Conservation (phyloP, 768 basidiomycete genomes). For the Melanogaster broomeanus region DNA sequence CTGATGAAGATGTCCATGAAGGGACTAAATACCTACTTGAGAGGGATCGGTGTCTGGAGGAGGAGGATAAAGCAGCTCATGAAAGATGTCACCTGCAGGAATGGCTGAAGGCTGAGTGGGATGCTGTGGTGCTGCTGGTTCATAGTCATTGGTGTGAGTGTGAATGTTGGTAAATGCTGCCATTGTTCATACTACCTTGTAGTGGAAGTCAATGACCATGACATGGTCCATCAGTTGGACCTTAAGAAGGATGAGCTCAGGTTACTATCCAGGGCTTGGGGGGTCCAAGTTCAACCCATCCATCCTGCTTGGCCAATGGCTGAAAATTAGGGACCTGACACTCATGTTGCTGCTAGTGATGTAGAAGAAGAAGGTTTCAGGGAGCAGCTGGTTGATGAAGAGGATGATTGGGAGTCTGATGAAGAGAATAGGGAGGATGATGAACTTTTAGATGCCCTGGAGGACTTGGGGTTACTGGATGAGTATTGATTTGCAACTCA, state of each 20-base stretch:
- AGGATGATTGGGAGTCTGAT: neutral
- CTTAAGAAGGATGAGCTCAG: neutral
- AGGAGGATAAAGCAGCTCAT: neutral
- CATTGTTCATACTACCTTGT: too few species aligned
- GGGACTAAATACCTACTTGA: conserved; percentile 7
- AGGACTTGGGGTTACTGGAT: conserved; percentile 1
- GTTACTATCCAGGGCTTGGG: neutral
- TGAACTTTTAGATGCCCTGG: neutral
- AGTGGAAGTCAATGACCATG: neutral
- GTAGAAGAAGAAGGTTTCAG: neutral
- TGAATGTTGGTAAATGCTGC: too few species aligned
- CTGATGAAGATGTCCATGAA: conserved; percentile 2
- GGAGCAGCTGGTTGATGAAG: neutral
- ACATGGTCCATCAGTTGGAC: neutral
- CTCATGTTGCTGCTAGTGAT: neutral
- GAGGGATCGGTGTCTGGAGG: conserved; percentile 1
- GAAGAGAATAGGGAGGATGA: too few species aligned
- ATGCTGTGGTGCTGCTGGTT: neutral
- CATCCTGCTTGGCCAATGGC: neutral
- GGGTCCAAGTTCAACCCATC: neutral
- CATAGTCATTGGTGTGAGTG: too few species aligned
- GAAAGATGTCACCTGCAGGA: conserved; percentile 5
- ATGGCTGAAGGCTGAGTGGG: neutral
- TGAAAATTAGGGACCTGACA: neutral
- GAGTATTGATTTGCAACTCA: neutral